Percentiles rank a stretch among this genome's conserved stretches.
phyloP scores from a whole-genome alignment of 202 grass and related monocot species.

The Bolboschoenoplectus hybrid region DNA sequence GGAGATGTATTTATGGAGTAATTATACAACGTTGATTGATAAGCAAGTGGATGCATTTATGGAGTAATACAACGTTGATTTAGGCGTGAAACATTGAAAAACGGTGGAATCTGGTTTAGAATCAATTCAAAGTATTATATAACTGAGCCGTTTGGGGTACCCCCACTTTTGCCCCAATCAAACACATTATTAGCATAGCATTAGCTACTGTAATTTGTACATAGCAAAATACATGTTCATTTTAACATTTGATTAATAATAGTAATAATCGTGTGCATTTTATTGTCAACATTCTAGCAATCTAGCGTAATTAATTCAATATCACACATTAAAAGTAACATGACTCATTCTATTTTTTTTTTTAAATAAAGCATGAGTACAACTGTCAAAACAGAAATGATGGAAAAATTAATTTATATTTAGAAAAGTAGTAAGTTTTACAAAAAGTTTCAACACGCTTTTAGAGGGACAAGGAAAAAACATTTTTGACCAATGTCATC shows the following conservation, averaged over 20 bases:
- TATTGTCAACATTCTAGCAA: not conserved
- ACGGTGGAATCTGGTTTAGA: constrained; percentile 9
- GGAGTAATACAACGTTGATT: not conserved
- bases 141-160: not conserved
- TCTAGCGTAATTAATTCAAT: not conserved
- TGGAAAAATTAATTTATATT: not conserved
- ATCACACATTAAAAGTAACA: not conserved
- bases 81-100: constrained; percentile 13
- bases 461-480: not conserved
- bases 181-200: not conserved
- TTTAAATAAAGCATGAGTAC: not conserved
- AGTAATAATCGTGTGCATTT: not conserved
- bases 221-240: not conserved
- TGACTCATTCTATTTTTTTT: not conserved
- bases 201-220: not conserved
- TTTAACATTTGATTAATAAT: not conserved
- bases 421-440: not conserved
- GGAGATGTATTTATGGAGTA: not conserved
- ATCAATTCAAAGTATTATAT: not conserved
- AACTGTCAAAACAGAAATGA: not conserved
- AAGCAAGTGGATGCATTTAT: constrained; percentile 12
- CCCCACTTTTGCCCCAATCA: not conserved
- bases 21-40: not conserved
- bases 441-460: not conserved
- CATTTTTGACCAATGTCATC: not conserved